Base-by-base conservation (phyloP, 768 basidiomycete species). In the Ephemerocybe angulata region DNA sequence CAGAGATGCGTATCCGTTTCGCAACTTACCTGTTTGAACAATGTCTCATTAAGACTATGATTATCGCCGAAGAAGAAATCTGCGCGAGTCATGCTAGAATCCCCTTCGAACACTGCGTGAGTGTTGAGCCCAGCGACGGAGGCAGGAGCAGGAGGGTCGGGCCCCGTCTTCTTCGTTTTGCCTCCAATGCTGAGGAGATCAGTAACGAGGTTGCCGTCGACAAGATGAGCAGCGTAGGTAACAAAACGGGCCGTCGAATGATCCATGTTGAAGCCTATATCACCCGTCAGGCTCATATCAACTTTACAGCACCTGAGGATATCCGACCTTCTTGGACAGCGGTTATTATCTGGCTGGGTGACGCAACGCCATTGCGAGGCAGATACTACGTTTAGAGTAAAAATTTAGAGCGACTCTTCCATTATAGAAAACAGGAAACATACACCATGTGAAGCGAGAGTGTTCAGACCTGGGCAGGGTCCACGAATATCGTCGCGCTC, bases 401-500 rank as follows among this genome's bases (percentile, higher is more conserved):
- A 33, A 28, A 7, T 12, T 21, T 2, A 11, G 3, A 15, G 24
- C 17, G 1, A 43, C 28, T 1, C 19, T 15, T 43, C 4, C 21
- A n/a, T 28, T n/a, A 25, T 19, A 2, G 27, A 17, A 7, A 5
- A 15, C 2, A 13, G 19, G n/a, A 19, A 29, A 55, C 54, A 3
- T 57, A 63, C 60, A 24, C 62, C 62, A 53, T 63, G 60, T 30
- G 56, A 58, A 27, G 62, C 60, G 21, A 63, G 58, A 0, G 62
- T 63, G 41, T 63, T 63, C 49, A 63, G 46, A 7, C 62, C 62
- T 37, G 62, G 60, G 24, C 60, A 63, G n/a, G 62, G 62, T 6
- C 62, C 62, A 15, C 62, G 60, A 22, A 58, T 51, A 43, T 61
- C 63, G 0, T 47, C 57, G 1, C 19, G 25, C 12, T 31, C n/a